Conservation (phyloP, 495 filamentous ascomycete genomes). For the Parathielavia appendiculata region DNA sequence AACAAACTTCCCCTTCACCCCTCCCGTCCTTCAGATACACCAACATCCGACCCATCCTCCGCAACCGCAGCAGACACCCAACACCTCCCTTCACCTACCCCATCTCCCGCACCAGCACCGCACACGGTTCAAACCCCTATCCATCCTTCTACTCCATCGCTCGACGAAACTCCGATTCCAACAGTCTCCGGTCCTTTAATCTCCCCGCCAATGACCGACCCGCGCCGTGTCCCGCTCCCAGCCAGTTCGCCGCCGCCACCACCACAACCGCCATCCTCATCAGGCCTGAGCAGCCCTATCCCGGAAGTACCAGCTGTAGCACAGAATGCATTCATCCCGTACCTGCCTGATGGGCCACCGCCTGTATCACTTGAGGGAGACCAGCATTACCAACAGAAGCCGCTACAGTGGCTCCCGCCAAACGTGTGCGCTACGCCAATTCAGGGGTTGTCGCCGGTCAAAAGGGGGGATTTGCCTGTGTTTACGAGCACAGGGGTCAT, state of each 20-base stretch:
- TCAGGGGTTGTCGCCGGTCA: conserved; percentile 18
- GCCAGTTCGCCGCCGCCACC: conserved; percentile 21
- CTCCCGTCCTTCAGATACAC: background rate
- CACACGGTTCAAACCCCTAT: conserved; percentile 1
- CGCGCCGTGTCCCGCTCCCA: conserved; percentile 15
- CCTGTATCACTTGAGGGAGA: conserved; percentile 21
- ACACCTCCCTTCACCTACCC: conserved; percentile 7
- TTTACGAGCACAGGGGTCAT: conserved; percentile 34
- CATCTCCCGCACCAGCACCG: background rate
- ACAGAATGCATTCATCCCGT: conserved; percentile 30
- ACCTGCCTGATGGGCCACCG: conserved; percentile 37
- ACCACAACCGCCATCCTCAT: background rate
- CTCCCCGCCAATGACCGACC: conserved; percentile 2
- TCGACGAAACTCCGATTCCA: background rate
- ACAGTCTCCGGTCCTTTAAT: background rate
- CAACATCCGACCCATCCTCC: background rate
- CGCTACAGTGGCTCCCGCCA: conserved; percentile 38
- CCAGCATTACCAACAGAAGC: conserved; percentile 22
- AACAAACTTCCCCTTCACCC: conserved; percentile 2
- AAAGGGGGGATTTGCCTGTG: conserved; percentile 27
- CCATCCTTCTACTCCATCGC: conserved; percentile 11
- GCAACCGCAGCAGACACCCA: background rate
- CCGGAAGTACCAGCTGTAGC: conserved; percentile 8
- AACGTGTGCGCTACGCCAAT: conserved; percentile 24
- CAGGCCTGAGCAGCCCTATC: conserved; percentile 2